Conservation (phyloP, 805 yeast species). For the Ogataea haglerorum region DNA sequence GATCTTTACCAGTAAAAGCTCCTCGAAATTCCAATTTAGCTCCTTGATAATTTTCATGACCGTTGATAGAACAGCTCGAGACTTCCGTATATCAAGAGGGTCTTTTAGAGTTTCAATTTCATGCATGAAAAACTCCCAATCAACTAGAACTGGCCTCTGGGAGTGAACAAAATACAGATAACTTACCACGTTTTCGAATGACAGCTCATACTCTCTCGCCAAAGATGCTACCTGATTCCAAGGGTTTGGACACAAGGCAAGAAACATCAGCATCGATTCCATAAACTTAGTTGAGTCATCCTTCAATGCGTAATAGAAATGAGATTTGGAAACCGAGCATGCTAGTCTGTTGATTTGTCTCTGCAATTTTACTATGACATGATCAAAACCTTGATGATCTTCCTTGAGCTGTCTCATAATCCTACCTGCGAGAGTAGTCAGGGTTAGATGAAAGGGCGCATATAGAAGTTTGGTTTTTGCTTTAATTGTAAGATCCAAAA, state of each 20-base stretch:
- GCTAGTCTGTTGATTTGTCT: constrained; percentile 15
- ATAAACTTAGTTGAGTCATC: constrained; percentile 11
- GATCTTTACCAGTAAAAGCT: constrained; percentile 28
- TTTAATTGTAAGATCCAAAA: constrained; percentile 9
- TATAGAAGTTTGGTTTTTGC: constrained; percentile 13
- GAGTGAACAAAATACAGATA: constrained; percentile 28
- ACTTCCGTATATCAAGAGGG: neutral
- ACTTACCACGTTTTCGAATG: constrained; percentile 19
- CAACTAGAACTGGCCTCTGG: constrained; percentile 20
- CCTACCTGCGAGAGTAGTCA: constrained; percentile 12
- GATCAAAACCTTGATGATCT: neutral
- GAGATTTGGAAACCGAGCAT: constrained; percentile 18
- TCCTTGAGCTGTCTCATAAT: neutral
- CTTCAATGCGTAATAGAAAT: constrained; percentile 14
- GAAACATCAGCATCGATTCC: constrained; percentile 26
- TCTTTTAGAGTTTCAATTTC: constrained; percentile 16
- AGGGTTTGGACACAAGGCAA: constrained; percentile 21
- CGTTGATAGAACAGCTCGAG: constrained; percentile 19
- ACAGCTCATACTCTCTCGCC: constrained; percentile 10
- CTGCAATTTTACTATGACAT: constrained; percentile 6
- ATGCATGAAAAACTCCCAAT: constrained; percentile 32
- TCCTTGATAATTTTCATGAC: constrained; percentile 23
- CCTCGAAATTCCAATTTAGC: constrained; percentile 30
- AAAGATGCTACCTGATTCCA: constrained; percentile 25
- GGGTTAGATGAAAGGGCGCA: constrained; percentile 25